Evolutionary conservation across 1,284 basidiomycete species (phyloP), one percentile per base, ranked within the genome.

Genomic region (Apiotrichum akiyoshidainum): DNA sequence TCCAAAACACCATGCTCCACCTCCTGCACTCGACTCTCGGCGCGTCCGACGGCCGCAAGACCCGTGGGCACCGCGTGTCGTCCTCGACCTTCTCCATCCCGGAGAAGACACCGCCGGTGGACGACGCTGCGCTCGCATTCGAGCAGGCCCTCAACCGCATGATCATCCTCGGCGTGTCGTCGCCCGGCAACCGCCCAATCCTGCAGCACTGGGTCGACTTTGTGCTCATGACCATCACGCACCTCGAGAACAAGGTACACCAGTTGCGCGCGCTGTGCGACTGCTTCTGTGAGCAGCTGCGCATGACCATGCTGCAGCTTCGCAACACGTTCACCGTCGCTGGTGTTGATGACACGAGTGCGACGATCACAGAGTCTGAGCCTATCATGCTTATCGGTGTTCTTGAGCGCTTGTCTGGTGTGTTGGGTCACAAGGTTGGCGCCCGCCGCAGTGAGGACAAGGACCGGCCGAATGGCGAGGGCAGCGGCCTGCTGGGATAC

Each of bases 131-230:
- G 4, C 22, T 21, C 14, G 41, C 40, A 13, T 66, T 72, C 17
- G 68, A 76, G 37, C 60, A 78, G 33, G 72, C 87, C 0, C 80
- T 98, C 33, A 82, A 90, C 0, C 87, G 87, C 64, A 86, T 88
- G 1, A 80, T 98, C 21, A 81, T 89, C 17, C 89, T 92, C 68
- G 95, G 90, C 0, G 85, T 98, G 45, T 81, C 86, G 6, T 75
- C 81, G 6, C 79, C 82, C 7, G 79, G 82, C 22, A 95, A 94
- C 75, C 85, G 87, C 21, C 83, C 89, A 1, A 83, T 94, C 22
- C 78, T 96, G 14, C 92, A 95, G 70, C 90, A 96, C 71, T 99
- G 95, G 95, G 83, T 97, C 22, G 95, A 98, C 74, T 98, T 99
- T 72, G 83, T 97, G 57, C 83, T 97, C 54, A 91, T 91, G 87